phyloP scores from a whole-genome alignment of 148 eudicot genomes.

The Rhododendron simsii region DNA sequence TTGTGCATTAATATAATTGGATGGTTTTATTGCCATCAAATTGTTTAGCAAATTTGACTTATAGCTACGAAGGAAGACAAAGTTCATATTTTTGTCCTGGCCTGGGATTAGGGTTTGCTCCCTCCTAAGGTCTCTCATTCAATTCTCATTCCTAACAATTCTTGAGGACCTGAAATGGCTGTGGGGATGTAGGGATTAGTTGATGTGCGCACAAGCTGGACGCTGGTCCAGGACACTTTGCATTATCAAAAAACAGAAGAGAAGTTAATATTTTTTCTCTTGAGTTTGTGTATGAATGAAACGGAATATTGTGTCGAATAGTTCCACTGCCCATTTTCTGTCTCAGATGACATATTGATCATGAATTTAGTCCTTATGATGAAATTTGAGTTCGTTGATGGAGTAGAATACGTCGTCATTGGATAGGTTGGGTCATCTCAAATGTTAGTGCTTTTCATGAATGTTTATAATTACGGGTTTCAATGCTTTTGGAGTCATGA shows the following conservation, averaged over 20 bases:
- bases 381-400: neutral
- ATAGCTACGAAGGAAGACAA: too few species aligned
- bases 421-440: neutral
- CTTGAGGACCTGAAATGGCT: too few species aligned
- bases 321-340: neutral
- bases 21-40: neutral
- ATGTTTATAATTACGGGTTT: neutral
- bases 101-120: too few species aligned
- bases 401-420: neutral
- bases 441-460: neutral
- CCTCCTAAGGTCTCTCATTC: too few species aligned
- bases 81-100: too few species aligned
- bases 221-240: too few species aligned
- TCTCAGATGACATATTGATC: neutral
- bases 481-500: neutral
- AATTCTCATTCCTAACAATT: too few species aligned
- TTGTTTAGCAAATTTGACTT: too few species aligned
- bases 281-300: neutral
- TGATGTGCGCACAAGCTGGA: too few species aligned
- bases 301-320: neutral
- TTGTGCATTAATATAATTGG: neutral
- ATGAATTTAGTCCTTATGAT: neutral
- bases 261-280: neutral
- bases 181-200: too few species aligned
- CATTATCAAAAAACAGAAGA: neutral